phyloP scores from a whole-genome alignment of 2,329 filamentous ascomycete species.

The Alternaria sp. region DNA sequence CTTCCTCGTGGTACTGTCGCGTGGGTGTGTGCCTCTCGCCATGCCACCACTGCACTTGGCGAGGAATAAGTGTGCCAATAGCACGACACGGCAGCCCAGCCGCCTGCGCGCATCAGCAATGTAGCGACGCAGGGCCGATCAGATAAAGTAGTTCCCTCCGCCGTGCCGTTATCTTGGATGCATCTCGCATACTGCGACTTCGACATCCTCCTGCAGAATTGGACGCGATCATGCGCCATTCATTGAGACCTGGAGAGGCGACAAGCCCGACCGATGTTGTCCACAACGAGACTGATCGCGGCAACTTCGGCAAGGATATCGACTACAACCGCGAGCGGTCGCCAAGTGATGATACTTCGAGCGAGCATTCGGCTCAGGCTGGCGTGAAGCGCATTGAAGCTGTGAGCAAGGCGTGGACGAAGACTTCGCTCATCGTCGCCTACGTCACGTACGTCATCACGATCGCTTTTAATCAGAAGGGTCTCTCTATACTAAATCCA shows the following conservation, averaged over 20 bases:
- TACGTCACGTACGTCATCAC: slow-evolving; percentile 48
- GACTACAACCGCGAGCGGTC: slow-evolving; percentile 2
- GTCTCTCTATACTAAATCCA: slow-evolving; percentile 15
- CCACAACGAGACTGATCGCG: slow-evolving; percentile 5
- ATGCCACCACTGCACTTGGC: slow-evolving; percentile 12
- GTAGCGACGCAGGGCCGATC: slow-evolving; percentile 8
- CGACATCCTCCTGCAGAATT: not conserved
- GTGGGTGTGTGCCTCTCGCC: slow-evolving; percentile 3
- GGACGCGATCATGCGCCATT: slow-evolving; percentile 12
- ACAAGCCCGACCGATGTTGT: not conserved
- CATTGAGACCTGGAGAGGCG: slow-evolving; percentile 9
- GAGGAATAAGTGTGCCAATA: slow-evolving; percentile 3
- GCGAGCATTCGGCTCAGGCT: slow-evolving; percentile 43
- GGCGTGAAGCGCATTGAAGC: slow-evolving; percentile 58
- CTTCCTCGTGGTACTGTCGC: not conserved
- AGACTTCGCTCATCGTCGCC: slow-evolving; percentile 53
- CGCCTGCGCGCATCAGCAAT: not conserved
- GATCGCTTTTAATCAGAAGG: not conserved
- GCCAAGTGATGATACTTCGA: slow-evolving; percentile 14
- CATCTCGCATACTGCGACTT: not conserved
- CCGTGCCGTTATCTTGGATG: not conserved
- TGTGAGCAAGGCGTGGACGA: slow-evolving; percentile 58
- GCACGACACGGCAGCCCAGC: not conserved
- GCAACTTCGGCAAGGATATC: slow-evolving; percentile 10
- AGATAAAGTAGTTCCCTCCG: slow-evolving; percentile 6